Conservation (phyloP, 352 stramenopile species). For the Phytophthora constricta region DNA sequence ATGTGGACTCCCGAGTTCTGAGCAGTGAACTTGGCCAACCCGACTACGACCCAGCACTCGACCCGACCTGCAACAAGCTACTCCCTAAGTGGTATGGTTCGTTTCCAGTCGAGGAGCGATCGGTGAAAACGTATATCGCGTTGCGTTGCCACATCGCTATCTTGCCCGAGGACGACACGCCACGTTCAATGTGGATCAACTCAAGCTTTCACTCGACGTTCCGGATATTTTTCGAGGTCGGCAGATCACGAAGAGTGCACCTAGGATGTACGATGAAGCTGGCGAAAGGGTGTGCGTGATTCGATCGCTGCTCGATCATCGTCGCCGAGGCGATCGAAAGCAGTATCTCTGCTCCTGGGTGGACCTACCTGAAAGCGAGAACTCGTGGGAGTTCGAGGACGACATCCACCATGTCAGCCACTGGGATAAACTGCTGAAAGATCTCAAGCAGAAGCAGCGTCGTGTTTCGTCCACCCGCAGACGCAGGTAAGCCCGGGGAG, state of each 20-base stretch:
- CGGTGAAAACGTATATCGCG: neutral
- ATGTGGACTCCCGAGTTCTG: slow-evolving; percentile 2
- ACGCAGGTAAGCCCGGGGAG: neutral
- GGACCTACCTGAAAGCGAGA: slow-evolving; percentile 1
- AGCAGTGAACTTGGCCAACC: slow-evolving; percentile 7
- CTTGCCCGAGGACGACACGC: slow-evolving; percentile 4
- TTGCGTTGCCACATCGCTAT: neutral
- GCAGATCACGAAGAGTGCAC: slow-evolving; percentile 7
- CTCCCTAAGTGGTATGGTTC: slow-evolving; percentile 5
- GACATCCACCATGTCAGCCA: neutral
- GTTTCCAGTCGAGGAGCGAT: neutral
- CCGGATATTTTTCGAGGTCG: neutral
- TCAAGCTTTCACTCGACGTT: neutral
- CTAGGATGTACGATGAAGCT: neutral
- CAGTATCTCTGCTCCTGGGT: slow-evolving; percentile 15
- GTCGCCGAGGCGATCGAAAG: neutral
- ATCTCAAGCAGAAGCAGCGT: neutral
- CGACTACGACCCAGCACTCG: neutral
- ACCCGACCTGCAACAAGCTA: slow-evolving; percentile 9
- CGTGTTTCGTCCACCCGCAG: neutral
- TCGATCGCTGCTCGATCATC: neutral
- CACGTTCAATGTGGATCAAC: slow-evolving; percentile 13
- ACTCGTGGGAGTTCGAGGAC: neutral
- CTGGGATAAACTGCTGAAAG: neutral
- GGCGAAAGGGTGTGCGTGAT: slow-evolving; percentile 6